Evolutionary conservation across 208 protist genomes (phyloP).

Genomic region (Crithidia fasciculata): DNA sequence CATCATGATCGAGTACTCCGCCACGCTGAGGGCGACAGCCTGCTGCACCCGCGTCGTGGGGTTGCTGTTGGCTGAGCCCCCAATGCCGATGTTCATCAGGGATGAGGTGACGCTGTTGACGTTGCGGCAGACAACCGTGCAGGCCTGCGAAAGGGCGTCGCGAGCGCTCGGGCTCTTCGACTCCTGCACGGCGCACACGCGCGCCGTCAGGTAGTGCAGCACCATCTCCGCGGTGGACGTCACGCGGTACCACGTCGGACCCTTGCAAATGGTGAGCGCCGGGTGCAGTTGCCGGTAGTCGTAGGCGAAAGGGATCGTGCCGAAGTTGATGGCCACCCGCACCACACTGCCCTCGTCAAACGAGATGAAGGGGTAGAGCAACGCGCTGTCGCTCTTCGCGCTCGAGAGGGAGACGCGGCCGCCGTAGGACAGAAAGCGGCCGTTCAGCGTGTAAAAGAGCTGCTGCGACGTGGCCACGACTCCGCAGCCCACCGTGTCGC

Average conservation of each 20-base stretch:
- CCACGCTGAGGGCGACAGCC: slow-evolving; percentile 65
- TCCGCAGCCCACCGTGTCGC: slow-evolving; percentile 86
- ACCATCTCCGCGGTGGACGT: slow-evolving; percentile 75
- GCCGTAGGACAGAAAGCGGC: slow-evolving; percentile 72
- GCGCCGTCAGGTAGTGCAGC: slow-evolving; percentile 78
- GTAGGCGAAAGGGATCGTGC: slow-evolving; percentile 71
- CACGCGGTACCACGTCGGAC: slow-evolving; percentile 82
- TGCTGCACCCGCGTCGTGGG: slow-evolving; percentile 52
- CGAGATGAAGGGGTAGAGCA: slow-evolving; percentile 69
- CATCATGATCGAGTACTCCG: slow-evolving; percentile 76
- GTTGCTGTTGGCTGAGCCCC: slow-evolving; percentile 31
- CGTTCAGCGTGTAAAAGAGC: slow-evolving; percentile 91
- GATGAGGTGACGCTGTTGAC: slow-evolving; percentile 75
- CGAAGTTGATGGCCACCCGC: slow-evolving; percentile 87
- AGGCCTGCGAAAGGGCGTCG: slow-evolving; percentile 64
- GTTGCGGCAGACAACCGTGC: slow-evolving; percentile 71
- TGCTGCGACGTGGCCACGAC: slow-evolving; percentile 67
- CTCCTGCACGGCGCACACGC: slow-evolving; percentile 67
- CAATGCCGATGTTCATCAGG: slow-evolving; percentile 68
- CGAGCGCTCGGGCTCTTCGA: slow-evolving; percentile 32
- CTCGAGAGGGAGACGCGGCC: slow-evolving; percentile 44
- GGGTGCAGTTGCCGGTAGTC: slow-evolving; percentile 86
- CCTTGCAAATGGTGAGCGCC: slow-evolving; percentile 37
- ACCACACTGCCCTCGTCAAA: slow-evolving; percentile 59
- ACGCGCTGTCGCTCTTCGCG: slow-evolving; percentile 32